Evolutionary conservation across 148 eudicot genomes (phyloP).

Genomic region (Beta vulgaris): DNA sequence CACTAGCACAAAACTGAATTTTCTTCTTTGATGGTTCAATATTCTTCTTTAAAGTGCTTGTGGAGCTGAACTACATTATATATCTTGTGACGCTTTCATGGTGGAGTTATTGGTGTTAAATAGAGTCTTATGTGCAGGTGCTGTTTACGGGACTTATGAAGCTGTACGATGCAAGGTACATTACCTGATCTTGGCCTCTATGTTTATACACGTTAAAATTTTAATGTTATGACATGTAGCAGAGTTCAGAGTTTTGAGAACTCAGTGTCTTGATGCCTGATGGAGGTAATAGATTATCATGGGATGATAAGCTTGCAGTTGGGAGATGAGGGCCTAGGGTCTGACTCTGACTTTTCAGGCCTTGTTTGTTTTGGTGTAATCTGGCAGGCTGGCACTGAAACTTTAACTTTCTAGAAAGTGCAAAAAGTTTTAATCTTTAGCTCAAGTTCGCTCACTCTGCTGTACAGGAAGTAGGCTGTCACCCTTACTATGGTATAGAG

Average conservation of each 20-base stretch:
- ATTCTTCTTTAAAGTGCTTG: neutral
- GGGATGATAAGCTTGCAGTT: neutral
- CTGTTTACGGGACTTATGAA: constrained; percentile 89
- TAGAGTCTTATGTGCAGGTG: constrained; percentile 45
- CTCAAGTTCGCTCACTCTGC: neutral
- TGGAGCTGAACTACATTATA: neutral
- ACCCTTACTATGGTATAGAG: neutral
- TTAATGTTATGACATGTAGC: neutral
- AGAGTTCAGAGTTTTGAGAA: neutral
- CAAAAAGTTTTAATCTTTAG: neutral
- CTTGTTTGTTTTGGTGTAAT: neutral
- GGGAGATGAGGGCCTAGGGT: neutral
- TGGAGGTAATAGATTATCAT: neutral
- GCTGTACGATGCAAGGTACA: constrained; percentile 78
- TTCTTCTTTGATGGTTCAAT: neutral
- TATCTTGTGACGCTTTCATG: neutral
- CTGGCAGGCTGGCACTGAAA: neutral
- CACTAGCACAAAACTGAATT: neutral
- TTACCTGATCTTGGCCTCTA: neutral
- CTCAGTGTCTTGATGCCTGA: neutral
- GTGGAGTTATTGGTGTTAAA: neutral
- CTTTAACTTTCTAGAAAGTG: too few species aligned
- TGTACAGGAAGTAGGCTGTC: neutral
- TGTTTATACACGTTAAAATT: neutral
- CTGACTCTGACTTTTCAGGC: neutral